These are phyloP conservation scores for Teratosphaeria destructans DNA, from an alignment of 2,329 filamentous ascomycete species.

Conservation along the genomic window DNA sequence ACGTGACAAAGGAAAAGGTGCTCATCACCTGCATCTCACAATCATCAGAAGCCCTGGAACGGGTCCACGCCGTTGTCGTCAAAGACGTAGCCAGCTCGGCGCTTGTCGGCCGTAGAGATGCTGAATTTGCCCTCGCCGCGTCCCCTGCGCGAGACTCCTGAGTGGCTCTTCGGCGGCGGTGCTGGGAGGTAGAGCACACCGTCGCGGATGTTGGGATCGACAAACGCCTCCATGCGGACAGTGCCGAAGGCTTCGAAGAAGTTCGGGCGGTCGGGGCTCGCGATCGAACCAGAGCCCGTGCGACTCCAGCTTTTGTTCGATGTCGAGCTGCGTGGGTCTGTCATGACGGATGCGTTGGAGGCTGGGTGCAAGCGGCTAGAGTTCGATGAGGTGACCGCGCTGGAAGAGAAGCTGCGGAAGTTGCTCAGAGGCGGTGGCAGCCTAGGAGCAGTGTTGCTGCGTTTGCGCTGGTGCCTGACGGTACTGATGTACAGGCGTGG, in stretches of 20 bases:
- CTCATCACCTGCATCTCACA: neutral
- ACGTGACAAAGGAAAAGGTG: neutral
- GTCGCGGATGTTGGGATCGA: conserved; percentile 41
- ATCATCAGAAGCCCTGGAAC: conserved; percentile 14
- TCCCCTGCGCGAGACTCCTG: conserved; percentile 9
- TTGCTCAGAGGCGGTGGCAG: conserved; percentile 54
- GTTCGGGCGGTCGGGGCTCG: conserved; percentile 29
- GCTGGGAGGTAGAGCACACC: conserved; percentile 23
- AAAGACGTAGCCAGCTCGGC: conserved; percentile 24
- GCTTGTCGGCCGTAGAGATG: conserved; percentile 19
- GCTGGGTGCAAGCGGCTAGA: conserved; percentile 9
- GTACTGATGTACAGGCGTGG: conserved; percentile 57
- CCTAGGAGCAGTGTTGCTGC: conserved; percentile 78
- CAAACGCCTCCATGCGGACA: conserved; percentile 94
- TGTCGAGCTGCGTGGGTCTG: conserved; percentile 13
- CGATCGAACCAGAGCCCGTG: conserved; percentile 17
- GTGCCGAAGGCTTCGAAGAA: conserved; percentile 87
- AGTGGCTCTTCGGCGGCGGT: conserved; percentile 12
- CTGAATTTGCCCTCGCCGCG: conserved; percentile 20
- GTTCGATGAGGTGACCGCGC: conserved; percentile 31
- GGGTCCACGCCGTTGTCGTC: conserved; percentile 26
- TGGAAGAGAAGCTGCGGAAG: conserved; percentile 66
- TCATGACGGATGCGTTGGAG: conserved; percentile 12
- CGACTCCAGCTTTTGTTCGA: conserved; percentile 15
- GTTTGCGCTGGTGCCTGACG: conserved; percentile 62